Evolutionary conservation across 257 asterid species (phyloP).

Genomic region (Capsicum rhomboideum): DNA sequence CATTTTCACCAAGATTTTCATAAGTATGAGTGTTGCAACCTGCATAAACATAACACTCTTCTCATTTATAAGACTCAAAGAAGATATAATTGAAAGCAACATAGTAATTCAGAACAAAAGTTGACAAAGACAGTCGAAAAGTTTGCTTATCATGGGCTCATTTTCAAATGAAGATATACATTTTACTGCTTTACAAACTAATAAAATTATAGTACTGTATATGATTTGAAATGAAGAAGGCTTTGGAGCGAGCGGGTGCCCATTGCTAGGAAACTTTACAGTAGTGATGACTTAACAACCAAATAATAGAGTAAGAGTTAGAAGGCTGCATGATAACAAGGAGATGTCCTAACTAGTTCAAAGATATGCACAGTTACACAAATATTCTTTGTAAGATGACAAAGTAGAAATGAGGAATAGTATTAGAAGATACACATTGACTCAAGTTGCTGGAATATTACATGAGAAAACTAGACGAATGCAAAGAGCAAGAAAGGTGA

Average conservation of each 20-base stretch:
- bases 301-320: too few species aligned
- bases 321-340: background rate
- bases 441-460: background rate
- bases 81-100: background rate
- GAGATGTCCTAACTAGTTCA: background rate
- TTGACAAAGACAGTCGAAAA: background rate
- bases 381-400: background rate
- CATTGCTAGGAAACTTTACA: background rate
- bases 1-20: constrained; percentile 1
- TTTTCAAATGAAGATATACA: background rate
- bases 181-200: background rate
- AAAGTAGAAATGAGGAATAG: background rate
- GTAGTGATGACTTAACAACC: background rate
- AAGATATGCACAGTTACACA: background rate
- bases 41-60: background rate
- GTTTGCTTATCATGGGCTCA: background rate
- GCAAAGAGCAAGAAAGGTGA: background rate
- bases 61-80: too few species aligned
- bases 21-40: background rate
- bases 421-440: background rate
- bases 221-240: background rate
- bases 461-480: background rate
- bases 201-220: too few species aligned
- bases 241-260: background rate
- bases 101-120: background rate